Evolutionary conservation across 192 early-diverging fungal species (phyloP).

Genomic region (Entomortierella beljakovae): DNA sequence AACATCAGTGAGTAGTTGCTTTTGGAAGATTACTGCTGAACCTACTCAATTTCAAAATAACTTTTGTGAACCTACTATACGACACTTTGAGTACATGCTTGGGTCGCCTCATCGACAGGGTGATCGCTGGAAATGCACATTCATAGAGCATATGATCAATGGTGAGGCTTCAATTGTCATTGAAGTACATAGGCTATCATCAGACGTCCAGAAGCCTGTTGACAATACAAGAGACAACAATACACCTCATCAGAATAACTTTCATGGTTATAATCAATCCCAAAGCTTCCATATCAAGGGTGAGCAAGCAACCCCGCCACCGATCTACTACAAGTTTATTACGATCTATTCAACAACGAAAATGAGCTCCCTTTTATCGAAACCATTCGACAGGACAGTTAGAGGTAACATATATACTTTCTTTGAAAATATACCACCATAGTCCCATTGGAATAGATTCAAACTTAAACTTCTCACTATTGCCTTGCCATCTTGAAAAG

Average conservation of each 20-base stretch:
- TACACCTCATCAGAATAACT: background rate
- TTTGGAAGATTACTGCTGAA: constrained; percentile 20
- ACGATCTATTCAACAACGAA: constrained; percentile 11
- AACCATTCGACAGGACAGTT: background rate
- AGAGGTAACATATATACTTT: background rate
- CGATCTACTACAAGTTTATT: constrained; percentile 18
- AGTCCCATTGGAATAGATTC: too few relatives aligned
- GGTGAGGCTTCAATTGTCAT: constrained; percentile 19
- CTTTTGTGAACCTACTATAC: constrained; percentile 31
- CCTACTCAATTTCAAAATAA: constrained; percentile 17
- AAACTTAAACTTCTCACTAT: too few relatives aligned
- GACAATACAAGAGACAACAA: background rate
- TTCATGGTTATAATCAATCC: background rate
- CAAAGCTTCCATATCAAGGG: background rate
- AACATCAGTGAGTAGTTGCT: constrained; percentile 16
- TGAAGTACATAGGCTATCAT: background rate
- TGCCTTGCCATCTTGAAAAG: too few relatives aligned
- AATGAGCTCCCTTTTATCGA: constrained; percentile 2
- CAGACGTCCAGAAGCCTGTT: background rate
- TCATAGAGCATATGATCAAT: constrained; percentile 49
- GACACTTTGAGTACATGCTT: constrained; percentile 18
- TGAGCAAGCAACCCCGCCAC: background rate
- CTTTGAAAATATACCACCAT: background rate
- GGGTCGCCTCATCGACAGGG: background rate
- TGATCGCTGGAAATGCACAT: constrained; percentile 14